These are phyloP conservation scores for Pestalotiopsis fici DNA, from an alignment of 2,329 filamentous ascomycete genomes.

Conservation along the genomic window DNA sequence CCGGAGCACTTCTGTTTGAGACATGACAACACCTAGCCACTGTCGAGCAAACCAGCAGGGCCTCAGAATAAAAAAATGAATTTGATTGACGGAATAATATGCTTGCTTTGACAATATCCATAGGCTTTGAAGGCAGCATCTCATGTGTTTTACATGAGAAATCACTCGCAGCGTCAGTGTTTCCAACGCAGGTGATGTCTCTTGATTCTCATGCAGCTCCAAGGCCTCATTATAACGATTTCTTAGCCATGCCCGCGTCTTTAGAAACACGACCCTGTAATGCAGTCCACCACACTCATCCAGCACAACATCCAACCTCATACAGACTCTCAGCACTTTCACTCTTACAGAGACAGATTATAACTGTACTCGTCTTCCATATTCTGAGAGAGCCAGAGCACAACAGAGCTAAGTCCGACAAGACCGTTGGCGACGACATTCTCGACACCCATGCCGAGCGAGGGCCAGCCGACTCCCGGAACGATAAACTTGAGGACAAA, in stretches of 20 bases:
- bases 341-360: slow-evolving; percentile 59
- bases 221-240: too few relatives aligned
- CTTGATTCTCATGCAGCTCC: too few relatives aligned
- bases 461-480: slow-evolving; percentile 57
- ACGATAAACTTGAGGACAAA: slow-evolving; percentile 68
- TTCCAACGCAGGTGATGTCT: background rate
- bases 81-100: background rate
- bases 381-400: slow-evolving; percentile 71
- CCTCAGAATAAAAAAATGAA: background rate
- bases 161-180: background rate
- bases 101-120: background rate
- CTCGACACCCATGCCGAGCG: slow-evolving; percentile 65
- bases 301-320: background rate
- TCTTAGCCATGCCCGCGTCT: background rate
- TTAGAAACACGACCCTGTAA: background rate
- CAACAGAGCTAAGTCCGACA: slow-evolving; percentile 63
- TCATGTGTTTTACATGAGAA: background rate
- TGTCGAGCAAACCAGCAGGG: too few relatives aligned
- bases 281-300: background rate
- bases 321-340: background rate
- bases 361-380: slow-evolving; percentile 74
- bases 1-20: background rate
- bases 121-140: background rate
- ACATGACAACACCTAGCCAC: too few relatives aligned
- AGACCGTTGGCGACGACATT: slow-evolving; percentile 67